Conservation (phyloP, 192 early-diverging fungal genomes). For the Rhizophagus sp. region DNA sequence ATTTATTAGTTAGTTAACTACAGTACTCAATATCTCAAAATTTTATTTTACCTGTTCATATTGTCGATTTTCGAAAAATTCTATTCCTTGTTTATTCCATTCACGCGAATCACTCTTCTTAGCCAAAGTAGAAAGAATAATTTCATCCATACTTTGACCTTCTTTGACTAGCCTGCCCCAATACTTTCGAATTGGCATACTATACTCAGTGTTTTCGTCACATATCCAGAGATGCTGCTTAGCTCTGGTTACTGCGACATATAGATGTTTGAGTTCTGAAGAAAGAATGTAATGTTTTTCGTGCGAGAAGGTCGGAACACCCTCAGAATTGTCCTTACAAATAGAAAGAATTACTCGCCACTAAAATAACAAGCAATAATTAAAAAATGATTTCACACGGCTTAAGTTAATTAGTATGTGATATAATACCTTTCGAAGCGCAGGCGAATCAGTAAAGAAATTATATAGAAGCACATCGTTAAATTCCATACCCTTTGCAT, state of each 20-base stretch:
- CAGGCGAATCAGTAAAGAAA: conserved; percentile 28
- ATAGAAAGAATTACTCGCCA: conserved; percentile 14
- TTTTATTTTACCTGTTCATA: conserved; percentile 19
- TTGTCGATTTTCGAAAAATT: conserved; percentile 3
- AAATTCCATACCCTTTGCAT: conserved; percentile 29
- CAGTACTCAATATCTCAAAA: neutral
- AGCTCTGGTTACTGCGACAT: conserved; percentile 19
- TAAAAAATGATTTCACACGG: too few relatives aligned
- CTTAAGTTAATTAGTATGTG: neutral
- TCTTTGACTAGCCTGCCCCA: conserved; percentile 8
- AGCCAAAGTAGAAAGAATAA: neutral
- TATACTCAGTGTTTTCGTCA: neutral
- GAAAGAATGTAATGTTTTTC: conserved; percentile 25
- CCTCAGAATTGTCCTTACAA: neutral
- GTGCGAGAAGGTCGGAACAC: neutral
- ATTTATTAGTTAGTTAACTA: neutral
- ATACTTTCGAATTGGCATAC: conserved; percentile 8
- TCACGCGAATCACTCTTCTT: neutral
- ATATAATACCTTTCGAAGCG: conserved; percentile 1
- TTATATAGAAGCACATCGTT: conserved; percentile 29
- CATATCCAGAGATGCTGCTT: conserved; percentile 24
- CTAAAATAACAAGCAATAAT: neutral
- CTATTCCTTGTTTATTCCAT: conserved; percentile 16
- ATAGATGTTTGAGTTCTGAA: conserved; percentile 14
- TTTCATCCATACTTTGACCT: neutral